Conservation (phyloP, 2,329 filamentous ascomycete species). For the Pyrenophora seminiperda region DNA sequence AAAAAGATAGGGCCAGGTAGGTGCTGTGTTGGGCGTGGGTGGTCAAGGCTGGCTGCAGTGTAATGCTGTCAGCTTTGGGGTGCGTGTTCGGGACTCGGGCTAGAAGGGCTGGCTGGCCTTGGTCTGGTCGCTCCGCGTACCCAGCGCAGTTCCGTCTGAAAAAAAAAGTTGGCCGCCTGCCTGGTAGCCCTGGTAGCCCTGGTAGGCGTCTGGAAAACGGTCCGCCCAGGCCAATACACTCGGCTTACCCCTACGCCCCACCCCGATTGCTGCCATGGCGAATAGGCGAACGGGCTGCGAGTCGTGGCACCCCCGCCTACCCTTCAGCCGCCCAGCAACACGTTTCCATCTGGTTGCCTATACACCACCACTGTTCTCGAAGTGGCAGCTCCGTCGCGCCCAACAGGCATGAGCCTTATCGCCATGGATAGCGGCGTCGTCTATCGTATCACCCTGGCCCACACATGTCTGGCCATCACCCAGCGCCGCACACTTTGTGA, state of each 20-base stretch:
- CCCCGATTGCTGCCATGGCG: slow-evolving; percentile 7
- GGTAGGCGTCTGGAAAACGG: slow-evolving; percentile 24
- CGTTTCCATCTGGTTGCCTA: slow-evolving; percentile 15
- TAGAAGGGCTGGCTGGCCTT: not conserved
- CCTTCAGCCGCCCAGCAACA: slow-evolving; percentile 12
- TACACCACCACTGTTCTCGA: slow-evolving; percentile 22
- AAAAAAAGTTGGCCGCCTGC: slow-evolving; percentile 19
- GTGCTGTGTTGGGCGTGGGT: slow-evolving; percentile 9
- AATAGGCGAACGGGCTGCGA: slow-evolving; percentile 12
- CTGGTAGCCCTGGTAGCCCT: too few relatives aligned
- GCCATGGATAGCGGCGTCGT: slow-evolving; percentile 1
- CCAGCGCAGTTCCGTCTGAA: slow-evolving; percentile 9
- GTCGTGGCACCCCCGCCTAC: slow-evolving; percentile 10
- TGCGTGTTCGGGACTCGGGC: slow-evolving; percentile 1
- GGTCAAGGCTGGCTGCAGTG: slow-evolving; percentile 20
- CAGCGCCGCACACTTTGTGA: too few relatives aligned
- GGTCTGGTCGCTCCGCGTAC: slow-evolving; percentile 21
- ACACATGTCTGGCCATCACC: slow-evolving; percentile 1
- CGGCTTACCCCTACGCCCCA: not conserved
- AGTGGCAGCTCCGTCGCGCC: slow-evolving; percentile 15
- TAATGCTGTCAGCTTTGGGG: slow-evolving; percentile 19
- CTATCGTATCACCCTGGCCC: slow-evolving; percentile 6
- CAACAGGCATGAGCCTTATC: slow-evolving; percentile 5
- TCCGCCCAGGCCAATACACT: slow-evolving; percentile 17
- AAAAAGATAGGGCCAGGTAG: slow-evolving; percentile 20